Evolutionary conservation across 2,329 filamentous ascomycete genomes (phyloP).

Genomic region (Colletotrichum agaves): DNA sequence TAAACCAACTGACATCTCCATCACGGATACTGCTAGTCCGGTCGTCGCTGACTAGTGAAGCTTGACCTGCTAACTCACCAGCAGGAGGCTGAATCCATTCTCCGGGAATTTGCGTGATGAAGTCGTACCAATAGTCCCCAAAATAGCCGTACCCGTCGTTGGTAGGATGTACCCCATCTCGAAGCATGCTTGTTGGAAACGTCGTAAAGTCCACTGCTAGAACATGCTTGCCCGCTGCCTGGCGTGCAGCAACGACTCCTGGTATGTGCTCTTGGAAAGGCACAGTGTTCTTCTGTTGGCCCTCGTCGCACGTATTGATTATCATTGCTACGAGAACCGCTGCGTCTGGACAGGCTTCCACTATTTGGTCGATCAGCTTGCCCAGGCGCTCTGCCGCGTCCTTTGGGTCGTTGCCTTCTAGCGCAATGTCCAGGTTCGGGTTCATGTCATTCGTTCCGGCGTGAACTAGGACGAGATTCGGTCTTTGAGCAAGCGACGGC

Average conservation of each 20-base stretch:
- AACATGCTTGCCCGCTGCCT: constrained; percentile 43
- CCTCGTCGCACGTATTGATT: constrained; percentile 43
- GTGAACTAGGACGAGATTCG: constrained; percentile 50
- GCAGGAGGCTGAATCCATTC: constrained; percentile 48
- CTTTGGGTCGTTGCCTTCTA: constrained; percentile 47
- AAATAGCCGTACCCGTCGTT: constrained; percentile 47
- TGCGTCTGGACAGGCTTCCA: constrained; percentile 46
- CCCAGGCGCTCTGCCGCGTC: constrained; percentile 45
- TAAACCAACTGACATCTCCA: background rate
- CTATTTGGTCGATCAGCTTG: constrained; percentile 46
- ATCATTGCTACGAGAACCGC: constrained; percentile 49
- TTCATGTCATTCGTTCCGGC: constrained; percentile 54
- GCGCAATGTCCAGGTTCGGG: constrained; percentile 40
- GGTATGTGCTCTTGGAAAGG: constrained; percentile 46
- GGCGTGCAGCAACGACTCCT: constrained; percentile 43
- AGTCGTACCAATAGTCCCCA: constrained; percentile 52
- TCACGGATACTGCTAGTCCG: no score
- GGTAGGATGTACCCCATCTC: constrained; percentile 46
- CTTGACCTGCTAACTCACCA: constrained; percentile 33
- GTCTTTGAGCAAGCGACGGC: constrained; percentile 46
- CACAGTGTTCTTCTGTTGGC: constrained; percentile 41
- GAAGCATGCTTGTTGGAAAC: constrained; percentile 41
- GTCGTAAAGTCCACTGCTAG: constrained; percentile 48
- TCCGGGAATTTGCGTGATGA: constrained; percentile 47
- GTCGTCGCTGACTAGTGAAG: no score